These are phyloP conservation scores for Liquidambar formosana DNA, from an alignment of 164 flowering plant species.

Conservation along the genomic window DNA sequence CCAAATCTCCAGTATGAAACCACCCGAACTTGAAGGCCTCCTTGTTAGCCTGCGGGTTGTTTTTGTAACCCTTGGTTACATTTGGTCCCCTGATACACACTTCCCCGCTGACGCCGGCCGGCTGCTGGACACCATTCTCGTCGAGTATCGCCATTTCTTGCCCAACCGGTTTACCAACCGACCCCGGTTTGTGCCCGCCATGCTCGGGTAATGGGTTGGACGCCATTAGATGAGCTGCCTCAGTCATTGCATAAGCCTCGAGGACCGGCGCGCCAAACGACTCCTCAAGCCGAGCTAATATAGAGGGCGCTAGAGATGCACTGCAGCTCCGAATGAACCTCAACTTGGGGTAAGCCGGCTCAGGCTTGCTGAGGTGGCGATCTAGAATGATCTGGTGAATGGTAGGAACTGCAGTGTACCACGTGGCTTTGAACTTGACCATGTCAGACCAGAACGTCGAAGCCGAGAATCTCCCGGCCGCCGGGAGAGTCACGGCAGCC, in stretches of 20 bases:
- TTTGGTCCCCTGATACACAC: conserved; percentile 89
- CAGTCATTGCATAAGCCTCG: conserved; percentile 96
- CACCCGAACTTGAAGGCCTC: conserved; percentile 47
- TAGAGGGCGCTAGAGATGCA: conserved; percentile 32
- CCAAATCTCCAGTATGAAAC: conserved; percentile 96
- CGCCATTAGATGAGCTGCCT: conserved; percentile 66
- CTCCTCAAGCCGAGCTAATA: conserved; percentile 70
- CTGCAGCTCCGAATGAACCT: conserved; percentile 54
- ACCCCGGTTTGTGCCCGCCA: conserved; percentile 77
- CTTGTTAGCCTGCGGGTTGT: conserved; percentile 83
- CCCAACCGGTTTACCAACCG: conserved; percentile 88
- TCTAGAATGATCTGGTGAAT: conserved; percentile 92
- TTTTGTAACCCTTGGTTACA: conserved; percentile 84
- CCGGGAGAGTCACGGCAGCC: conserved; percentile 74
- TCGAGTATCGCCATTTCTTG: conserved; percentile 81
- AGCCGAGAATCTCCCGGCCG: conserved; percentile 92
- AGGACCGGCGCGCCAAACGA: conserved; percentile 81
- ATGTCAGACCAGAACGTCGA: conserved; percentile 88
- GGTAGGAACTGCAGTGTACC: conserved; percentile 98
- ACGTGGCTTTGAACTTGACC: conserved; percentile 64
- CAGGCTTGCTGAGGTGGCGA: conserved; percentile 64
- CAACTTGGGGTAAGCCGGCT: conserved; percentile 69
- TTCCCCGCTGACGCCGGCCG: conserved; percentile 58
- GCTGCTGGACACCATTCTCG: conserved; percentile 54
- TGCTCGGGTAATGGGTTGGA: conserved; percentile 79